Evolutionary conservation across 1,139 yeast species (phyloP), one percentile per base, ranked within the genome.

Genomic region (Yamadazyma membranifaciens): DNA sequence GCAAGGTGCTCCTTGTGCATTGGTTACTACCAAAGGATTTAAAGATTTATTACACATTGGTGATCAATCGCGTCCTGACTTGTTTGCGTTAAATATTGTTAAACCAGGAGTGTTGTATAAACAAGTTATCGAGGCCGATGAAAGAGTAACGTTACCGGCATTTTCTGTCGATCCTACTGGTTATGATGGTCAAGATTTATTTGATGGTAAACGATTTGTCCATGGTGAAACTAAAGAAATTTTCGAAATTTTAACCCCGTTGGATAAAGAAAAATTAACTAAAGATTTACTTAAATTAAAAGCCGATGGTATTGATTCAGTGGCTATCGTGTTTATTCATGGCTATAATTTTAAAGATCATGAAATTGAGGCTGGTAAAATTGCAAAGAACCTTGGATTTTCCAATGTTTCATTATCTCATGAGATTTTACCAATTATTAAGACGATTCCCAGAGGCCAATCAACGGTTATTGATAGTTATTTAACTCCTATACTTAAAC

Each of bases 381-480:
- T 81, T 31, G 94, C 94, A 0, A 47, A 62, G 31, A 66, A 73
- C 38, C 55, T 83, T 16, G 87, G 88, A 1, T 84, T 84, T 56
- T 56, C 51, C 24, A 52, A 51, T 33, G 68, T 85, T 24, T 82
- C 91, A 0, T 67, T 83, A 14, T 83, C 91, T 0, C 76, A 80
- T 22, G 74, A 78, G 49, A 67, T 84, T 16, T 78, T 83, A 37
- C 91, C 94, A 9, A 82, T 83, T 83, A 81, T 85, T 48, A 84
- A 84, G 55, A 73, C 78, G 32, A 79, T 85, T 22, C 77, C 85
- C 11, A 67, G 94, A 44, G 86, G 88, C 1, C 83, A 83, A 49
- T 82, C 89, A 12, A 73, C 87, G 3, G 78, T 81, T 14, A 88
- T 87, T 1, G 92, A 86, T 61, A 87, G 92, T 1, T 85, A 85